These are phyloP conservation scores for Iris pallida DNA, from an alignment of 116 monocot species.

Conservation along the genomic window DNA sequence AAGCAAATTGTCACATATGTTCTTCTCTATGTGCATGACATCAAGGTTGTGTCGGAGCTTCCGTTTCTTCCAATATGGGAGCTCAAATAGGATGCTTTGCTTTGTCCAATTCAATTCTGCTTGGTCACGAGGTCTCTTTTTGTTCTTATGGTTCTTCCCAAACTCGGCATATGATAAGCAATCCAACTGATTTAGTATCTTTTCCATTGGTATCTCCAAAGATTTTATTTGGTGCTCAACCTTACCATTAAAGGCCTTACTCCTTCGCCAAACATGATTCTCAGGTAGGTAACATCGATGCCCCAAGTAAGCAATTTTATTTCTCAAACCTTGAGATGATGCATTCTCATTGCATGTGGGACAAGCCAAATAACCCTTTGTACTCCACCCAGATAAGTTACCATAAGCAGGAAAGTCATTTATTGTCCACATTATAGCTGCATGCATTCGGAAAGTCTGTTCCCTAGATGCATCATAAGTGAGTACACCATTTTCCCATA, in stretches of 20 bases:
- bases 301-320: constrained; percentile 1
- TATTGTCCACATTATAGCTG: neutral
- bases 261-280: neutral
- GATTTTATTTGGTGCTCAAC: neutral
- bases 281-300: neutral
- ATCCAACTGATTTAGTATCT: neutral
- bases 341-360: neutral
- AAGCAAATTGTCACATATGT: too few species aligned
- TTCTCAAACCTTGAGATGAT: neutral
- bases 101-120: neutral
- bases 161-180: neutral
- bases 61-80: too few species aligned
- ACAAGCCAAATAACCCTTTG: constrained; percentile 3
- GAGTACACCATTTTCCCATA: neutral
- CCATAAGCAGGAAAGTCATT: constrained; percentile 10
- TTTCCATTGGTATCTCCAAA: neutral
- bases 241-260: neutral
- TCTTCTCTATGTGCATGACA: too few species aligned
- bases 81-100: constrained; percentile 4
- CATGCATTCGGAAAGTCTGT: too few species aligned
- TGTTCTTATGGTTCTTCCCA: too few species aligned
- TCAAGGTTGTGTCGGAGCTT: too few species aligned
- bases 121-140: neutral
- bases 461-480: neutral
- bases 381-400: neutral